A percentile compares a stretch with the other conserved stretches of the same genome.
phyloP scores from a whole-genome alignment of 2,329 filamentous ascomycete genomes.

The Raffaelea arxii region DNA sequence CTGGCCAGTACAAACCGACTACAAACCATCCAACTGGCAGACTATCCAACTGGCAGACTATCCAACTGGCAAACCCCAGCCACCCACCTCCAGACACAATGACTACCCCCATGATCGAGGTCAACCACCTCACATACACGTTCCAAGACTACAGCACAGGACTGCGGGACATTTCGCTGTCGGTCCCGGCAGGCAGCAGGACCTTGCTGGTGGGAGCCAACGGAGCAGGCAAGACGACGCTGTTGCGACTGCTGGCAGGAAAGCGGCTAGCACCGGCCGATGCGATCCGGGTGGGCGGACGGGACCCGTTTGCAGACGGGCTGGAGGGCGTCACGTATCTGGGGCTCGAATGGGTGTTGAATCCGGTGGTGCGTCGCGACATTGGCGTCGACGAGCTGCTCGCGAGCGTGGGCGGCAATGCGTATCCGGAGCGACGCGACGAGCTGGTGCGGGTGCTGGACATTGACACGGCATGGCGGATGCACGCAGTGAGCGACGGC shows the following conservation, averaged over 20 bases:
- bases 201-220: slow-evolving; percentile 94
- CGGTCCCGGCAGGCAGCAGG: slow-evolving; percentile 72
- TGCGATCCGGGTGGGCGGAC: slow-evolving; percentile 67
- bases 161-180: slow-evolving; percentile 61
- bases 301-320: slow-evolving; percentile 84
- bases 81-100: not conserved
- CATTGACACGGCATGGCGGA: slow-evolving; percentile 84
- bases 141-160: slow-evolving; percentile 83
- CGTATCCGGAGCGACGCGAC: slow-evolving; percentile 72
- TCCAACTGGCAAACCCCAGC: no score
- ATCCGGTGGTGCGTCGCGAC: slow-evolving; percentile 90
- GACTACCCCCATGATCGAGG: slow-evolving; percentile 52
- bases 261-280: slow-evolving; percentile 79
- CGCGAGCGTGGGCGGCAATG: slow-evolving; percentile 73
- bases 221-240: slow-evolving; percentile 92
- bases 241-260: slow-evolving; percentile 86
- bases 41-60: no score
- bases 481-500: slow-evolving; percentile 92
- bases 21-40: no score
- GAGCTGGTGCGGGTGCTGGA: slow-evolving; percentile 83
- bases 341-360: slow-evolving; percentile 95
- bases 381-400: slow-evolving; percentile 86
- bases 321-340: slow-evolving; percentile 95
- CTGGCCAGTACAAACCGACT: no score
- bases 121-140: slow-evolving; percentile 71